These are phyloP conservation scores for Trichoderma reesei DNA, from an alignment of 495 filamentous ascomycete genomes.

Conservation along the genomic window DNA sequence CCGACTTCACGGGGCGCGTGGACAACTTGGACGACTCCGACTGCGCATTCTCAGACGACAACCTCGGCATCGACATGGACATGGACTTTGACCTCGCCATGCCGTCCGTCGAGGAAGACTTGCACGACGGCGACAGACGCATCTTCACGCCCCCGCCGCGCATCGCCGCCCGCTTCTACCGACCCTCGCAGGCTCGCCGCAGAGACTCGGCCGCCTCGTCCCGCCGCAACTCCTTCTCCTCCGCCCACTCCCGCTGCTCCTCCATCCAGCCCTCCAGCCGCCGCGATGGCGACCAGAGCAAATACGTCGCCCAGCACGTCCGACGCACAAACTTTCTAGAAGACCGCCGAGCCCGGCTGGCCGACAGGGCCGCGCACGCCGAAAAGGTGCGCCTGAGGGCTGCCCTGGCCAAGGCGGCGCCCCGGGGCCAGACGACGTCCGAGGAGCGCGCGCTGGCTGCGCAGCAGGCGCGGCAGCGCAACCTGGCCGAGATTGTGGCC, in stretches of 20 bases:
- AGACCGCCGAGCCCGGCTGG: constrained; percentile 82
- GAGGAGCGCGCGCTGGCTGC: constrained; percentile 87
- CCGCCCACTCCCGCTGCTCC: constrained; percentile 59
- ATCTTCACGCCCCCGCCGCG: constrained; percentile 63
- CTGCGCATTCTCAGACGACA: constrained; percentile 24
- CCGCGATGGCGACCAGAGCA: constrained; percentile 57
- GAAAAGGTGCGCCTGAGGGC: constrained; percentile 92
- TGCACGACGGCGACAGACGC: constrained; percentile 22
- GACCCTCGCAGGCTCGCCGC: constrained; percentile 57
- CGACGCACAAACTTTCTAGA: constrained; percentile 88
- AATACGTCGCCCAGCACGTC: constrained; percentile 80
- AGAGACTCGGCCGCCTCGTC: constrained; percentile 81
- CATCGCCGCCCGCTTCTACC: constrained; percentile 80
- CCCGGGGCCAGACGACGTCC: constrained; percentile 47
- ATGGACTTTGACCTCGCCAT: constrained; percentile 25
- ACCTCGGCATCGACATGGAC: constrained; percentile 17
- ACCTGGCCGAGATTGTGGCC: constrained; percentile 86
- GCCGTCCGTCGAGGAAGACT: constrained; percentile 28
- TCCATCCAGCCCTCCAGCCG: constrained; percentile 49
- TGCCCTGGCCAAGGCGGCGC: constrained; percentile 71
- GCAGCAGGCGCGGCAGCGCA: constrained; percentile 79
- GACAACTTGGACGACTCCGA: constrained; percentile 37
- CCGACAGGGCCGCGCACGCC: constrained; percentile 87
- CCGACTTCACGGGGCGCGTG: constrained; percentile 33
- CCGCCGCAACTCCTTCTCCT: constrained; percentile 82